Base-by-base conservation (phyloP, 345 rosid species). In the Citrus trifoliata region DNA sequence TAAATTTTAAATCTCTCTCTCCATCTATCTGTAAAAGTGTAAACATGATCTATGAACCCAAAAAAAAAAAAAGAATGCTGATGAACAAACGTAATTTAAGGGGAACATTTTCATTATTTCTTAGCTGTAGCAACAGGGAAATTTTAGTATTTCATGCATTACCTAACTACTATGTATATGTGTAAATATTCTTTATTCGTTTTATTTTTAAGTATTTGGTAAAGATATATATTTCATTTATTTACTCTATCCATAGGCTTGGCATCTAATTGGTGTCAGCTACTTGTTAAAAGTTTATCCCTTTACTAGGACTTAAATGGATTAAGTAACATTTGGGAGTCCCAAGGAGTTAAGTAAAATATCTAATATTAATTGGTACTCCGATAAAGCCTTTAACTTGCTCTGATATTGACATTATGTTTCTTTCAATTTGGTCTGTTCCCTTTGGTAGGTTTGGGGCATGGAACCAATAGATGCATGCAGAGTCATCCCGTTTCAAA, bases 381-480 rank as follows among this genome's bases (percentile, higher is more conserved):
- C 70, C 37, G 38, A 48, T 51, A 75, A 64, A 70, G 76, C 12
- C 21, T 46, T 10, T 21, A 18, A 4, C 16, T 12, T 32, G 4
- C 18, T 10, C 19, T 55, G 82, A 70, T 70, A 18, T 70, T 38
- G 79, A 78, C 63, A 40, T 55, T 53, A 13, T 24, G 80, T 71
- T 42, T 76, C 74, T 81, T 56, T 76, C 74, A 30, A 25, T 16
- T 70, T 75, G 68, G 77, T 67, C 76, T 66, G 30, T 72, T 76
- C 70, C 56, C 67, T 61, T 73, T 38, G 75, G 56, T 35, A 9
- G 78, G 71, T 72, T 59, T 58, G 16, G 46, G 75, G 33, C 12
- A 46, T 76, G 55, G 67, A 80, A 76, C 83, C 83, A 79, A 28
- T 28, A 7, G 80, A 55, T 38, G 71, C 80, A 76, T 68, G 78